These are phyloP conservation scores for Thelephora aurantiotincta DNA, from an alignment of 768 basidiomycete genomes.

Conservation along the genomic window DNA sequence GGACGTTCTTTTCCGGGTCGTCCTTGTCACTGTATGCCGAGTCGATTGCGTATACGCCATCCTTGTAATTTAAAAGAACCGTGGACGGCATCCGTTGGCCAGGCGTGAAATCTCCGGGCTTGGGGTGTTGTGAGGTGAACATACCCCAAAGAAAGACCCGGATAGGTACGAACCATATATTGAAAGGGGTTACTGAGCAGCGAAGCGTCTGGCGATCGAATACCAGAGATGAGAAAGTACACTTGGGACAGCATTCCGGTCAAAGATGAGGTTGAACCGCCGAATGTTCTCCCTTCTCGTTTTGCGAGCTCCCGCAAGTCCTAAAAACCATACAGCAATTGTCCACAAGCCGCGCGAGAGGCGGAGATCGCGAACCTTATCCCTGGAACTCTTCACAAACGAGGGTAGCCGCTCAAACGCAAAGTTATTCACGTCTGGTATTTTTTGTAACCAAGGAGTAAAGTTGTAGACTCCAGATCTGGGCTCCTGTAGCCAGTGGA, in stretches of 20 bases:
- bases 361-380: conserved; percentile 31
- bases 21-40: conserved; percentile 28
- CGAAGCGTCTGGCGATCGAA: conserved; percentile 48
- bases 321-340: conserved; percentile 19
- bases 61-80: conserved; percentile 46
- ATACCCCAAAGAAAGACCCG: not conserved
- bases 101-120: conserved; percentile 39
- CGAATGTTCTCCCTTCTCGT: conserved; percentile 43
- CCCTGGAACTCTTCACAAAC: conserved; percentile 70
- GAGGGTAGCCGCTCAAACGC: conserved; percentile 64
- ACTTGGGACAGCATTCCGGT: conserved; percentile 76
- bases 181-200: conserved; percentile 47
- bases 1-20: conserved; percentile 45
- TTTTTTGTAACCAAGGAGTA: conserved; percentile 46
- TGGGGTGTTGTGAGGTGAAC: not conserved
- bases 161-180: conserved; percentile 32
- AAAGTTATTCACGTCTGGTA: conserved; percentile 73
- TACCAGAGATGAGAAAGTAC: conserved; percentile 73
- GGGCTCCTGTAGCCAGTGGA: conserved; percentile 83
- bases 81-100: conserved; percentile 70
- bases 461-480: conserved; percentile 82
- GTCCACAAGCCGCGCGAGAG: not conserved
- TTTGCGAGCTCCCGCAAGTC: conserved; percentile 52
- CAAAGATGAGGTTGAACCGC: conserved; percentile 84
- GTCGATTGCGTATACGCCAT: conserved; percentile 60